Evolutionary conservation across 2,329 filamentous ascomycete genomes (phyloP), one percentile per base, ranked within the genome.

Genomic region (Sporothrix pallida): DNA sequence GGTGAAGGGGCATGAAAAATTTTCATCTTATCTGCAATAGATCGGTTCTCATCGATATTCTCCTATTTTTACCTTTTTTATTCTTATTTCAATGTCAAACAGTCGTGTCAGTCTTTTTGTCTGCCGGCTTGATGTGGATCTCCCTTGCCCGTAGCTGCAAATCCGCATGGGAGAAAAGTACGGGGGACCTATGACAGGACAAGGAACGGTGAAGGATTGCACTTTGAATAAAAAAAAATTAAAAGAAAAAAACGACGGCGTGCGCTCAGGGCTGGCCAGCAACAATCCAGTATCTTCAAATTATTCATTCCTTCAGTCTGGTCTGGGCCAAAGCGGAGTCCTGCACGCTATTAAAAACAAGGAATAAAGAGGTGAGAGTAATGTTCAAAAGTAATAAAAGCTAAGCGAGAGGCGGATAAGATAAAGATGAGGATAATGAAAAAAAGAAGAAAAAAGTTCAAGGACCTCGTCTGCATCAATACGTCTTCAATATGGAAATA

Each of bases 211-310:
- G 58, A 7, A 17, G 13, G 48, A 26, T 56, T 26, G 20, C 23
- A 23, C 52, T 9, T n/a, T 56, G 52, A 56, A 10, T 23, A 56
- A 10, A 54, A 9, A 20, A 9, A 52, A 46, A 26, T 26, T 26
- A 46, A 20, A 3, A 48, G 62, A 48, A 42, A 15, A 17, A 48
- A 26, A 7, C 42, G 42, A 67, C 42, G 42, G 62, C 62, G 62
- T 67, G 62, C 62, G 62, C 62, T 17, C 42, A 67, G 62, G 62
- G 62, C 62, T 67, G 62, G 62, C 62, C 62, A 67, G 62, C 62
- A 67, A 13, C 2, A 63, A 12, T 7, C 42, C 42, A 44, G 20
- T 15, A 17, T 2, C 60, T 12, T 23, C 23, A 67, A 26, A 52
- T 52, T n/a, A 23, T 3, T 42, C 42, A 67, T 15, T 42, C 31